Base-by-base conservation (phyloP, 495 filamentous ascomycete species). In the Xanthoparmelia taractica region DNA sequence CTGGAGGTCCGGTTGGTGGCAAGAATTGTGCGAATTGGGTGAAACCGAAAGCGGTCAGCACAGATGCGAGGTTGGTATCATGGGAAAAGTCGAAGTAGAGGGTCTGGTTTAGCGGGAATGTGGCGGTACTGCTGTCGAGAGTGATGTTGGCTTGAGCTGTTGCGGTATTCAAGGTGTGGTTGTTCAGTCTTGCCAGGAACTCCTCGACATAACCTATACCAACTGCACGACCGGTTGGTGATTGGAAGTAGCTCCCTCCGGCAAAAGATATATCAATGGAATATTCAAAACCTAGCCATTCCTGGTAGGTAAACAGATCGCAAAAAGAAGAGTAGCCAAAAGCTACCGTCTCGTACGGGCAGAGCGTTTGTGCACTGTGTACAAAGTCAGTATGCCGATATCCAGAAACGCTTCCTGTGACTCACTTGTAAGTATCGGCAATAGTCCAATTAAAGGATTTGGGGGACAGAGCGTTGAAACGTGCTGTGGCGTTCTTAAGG, bases 151-250 rank as follows among this genome's bases (percentile, higher is more conserved):
- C 78, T 65, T 83, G 80, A 13, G 78, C 81, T 13, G 78, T 76
- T 1, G 78, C 78, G 23, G 76, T 76, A 25, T 75, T 77, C 27
- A 81, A 73, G 8, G 81, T 75, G 66, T 85, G 82, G 66, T 81
- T 74, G 60, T 80, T 63, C 10, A 87, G 76, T 25, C 85, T 77
- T 8, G 84, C 85, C 3, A 83, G 71, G 43, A 86, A 77, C 72
- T 88, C 85, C 58, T 84, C 73, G 17, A 86, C 80, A 63, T 84
- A 88, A 43, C 84, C 85, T 48, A 86, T 80, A 2, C 84, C 85
- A 31, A 84, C 77, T 15, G 85, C 86, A 11, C 85, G 77, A 33
- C 83, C 85, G 8, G 77, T 79, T 1, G 84, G 81, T 4, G 82
- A 84, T n/a, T 81, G 82, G 67, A 82, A 86, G 63, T 72, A 80